Base-by-base conservation (phyloP, 1,139 yeast genomes). In the Groenewaldozyma sp. region DNA sequence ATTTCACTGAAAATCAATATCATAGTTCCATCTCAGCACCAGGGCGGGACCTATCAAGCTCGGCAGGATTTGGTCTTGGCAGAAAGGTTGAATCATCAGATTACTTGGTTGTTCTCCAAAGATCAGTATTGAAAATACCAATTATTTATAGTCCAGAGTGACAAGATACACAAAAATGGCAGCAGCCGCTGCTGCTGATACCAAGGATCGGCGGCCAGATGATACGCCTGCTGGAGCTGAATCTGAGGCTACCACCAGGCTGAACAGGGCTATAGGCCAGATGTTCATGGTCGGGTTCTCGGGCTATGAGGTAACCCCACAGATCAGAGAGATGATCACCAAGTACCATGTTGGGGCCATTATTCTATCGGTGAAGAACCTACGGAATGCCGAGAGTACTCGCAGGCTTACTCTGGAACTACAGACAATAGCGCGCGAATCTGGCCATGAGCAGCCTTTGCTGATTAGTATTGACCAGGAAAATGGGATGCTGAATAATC, bases 221-320 rank as follows among this genome's bases (percentile, higher is more conserved):
- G 49, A 49, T 48, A n/a, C n/a, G n/a, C n/a, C n/a, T n/a, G 10
- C 9, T 6, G 24, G 21, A 13, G 9, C 21, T 10, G n/a, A 27
- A 16, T 10, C 20, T 17, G 17, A n/a, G n/a, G 44, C 37, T 26
- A 37, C 44, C 37, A 45, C 54, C 31, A 44, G 48, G 38, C 45
- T 55, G 40, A 47, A 45, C 31, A 46, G 46, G 40, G 52, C 52
- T 36, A 52, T 71, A 13, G 81, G 81, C 20, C 78, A 75, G 55
- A 68, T 76, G 43, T 64, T 78, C 37, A 69, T 78, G 59, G 80
- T 77, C 4, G 84, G 84, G 28, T 76, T 77, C 50, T 72, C 71
- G 46, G 82, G 81, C 2, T 63, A 74, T 28, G 65, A 67, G 13
- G 76, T 76, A 10, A 73, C 78, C 0, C 66, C 71, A 3, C 79